Conservation (phyloP, 2,329 filamentous ascomycete genomes). For the Cordyceps farinosa region DNA sequence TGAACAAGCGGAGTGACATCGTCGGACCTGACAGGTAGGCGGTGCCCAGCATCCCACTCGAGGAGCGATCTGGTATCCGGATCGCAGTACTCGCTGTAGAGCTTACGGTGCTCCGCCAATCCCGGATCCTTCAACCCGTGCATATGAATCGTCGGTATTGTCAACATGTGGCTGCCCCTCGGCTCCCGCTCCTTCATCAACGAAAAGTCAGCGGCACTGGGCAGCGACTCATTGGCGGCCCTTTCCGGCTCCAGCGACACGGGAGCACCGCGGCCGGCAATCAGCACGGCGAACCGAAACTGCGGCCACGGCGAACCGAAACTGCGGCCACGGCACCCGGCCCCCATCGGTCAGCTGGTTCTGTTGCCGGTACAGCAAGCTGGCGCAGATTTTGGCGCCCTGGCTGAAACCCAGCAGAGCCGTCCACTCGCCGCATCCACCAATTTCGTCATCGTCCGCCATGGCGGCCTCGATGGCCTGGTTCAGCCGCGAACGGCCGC, state of each 20-base stretch:
- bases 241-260: conserved; percentile 24
- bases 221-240: not conserved
- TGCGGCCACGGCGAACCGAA: conserved; percentile 17
- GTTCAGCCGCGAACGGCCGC: conserved; percentile 37
- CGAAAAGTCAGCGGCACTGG: conserved; percentile 25
- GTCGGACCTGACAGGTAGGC: conserved; percentile 63
- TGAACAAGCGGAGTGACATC: conserved; percentile 52
- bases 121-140: conserved; percentile 58
- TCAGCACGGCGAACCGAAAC: conserved; percentile 36
- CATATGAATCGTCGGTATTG: conserved; percentile 34
- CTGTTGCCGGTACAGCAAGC: conserved; percentile 57
- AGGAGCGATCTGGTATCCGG: conserved; percentile 51
- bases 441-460: conserved; percentile 40
- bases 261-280: conserved; percentile 34
- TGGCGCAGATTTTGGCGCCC: conserved; percentile 55
- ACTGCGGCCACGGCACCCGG: not conserved
- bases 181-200: conserved; percentile 23
- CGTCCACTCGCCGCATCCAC: conserved; percentile 50
- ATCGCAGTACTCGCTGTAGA: conserved; percentile 60
- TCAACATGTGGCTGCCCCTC: conserved; percentile 29
- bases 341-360: conserved; percentile 33
- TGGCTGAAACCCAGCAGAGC: conserved; percentile 60
- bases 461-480: conserved; percentile 39
- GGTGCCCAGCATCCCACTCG: conserved; percentile 71
- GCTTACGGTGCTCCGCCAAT: conserved; percentile 44